Conservation (phyloP, 1,139 yeast genomes). For the Candida dubliniensis region DNA sequence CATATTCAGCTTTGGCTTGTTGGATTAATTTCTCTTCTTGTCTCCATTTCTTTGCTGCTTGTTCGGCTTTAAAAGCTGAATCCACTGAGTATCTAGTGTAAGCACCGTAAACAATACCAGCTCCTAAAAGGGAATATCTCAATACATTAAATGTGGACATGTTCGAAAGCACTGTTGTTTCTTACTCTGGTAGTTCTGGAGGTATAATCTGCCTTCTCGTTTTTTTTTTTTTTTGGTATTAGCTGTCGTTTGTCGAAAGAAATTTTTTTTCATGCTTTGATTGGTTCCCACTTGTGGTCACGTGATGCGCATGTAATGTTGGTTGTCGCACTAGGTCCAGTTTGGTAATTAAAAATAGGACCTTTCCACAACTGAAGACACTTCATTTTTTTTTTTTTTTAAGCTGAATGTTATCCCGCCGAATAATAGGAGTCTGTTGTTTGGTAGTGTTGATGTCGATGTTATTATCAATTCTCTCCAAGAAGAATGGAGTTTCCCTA, state of each 20-base stretch:
- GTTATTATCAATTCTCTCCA: slow-evolving; percentile 28
- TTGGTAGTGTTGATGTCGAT: slow-evolving; percentile 25
- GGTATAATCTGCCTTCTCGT: not conserved
- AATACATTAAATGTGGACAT: slow-evolving; percentile 59
- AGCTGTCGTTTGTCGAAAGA: slow-evolving; percentile 15
- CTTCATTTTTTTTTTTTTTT: slow-evolving; percentile 1
- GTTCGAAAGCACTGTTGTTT: slow-evolving; percentile 10
- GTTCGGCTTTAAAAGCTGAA: slow-evolving; percentile 56
- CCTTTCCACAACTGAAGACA: not conserved
- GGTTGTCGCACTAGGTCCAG: not conserved
- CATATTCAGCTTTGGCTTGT: slow-evolving; percentile 87
- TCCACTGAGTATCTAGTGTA: slow-evolving; percentile 76
- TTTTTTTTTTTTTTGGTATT: not conserved
- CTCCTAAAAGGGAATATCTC: slow-evolving; percentile 90
- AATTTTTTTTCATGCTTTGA: slow-evolving; percentile 14
- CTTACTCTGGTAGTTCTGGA: not conserved
- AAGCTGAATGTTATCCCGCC: slow-evolving; percentile 1
- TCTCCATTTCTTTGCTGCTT: slow-evolving; percentile 59
- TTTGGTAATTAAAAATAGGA: too few relatives aligned
- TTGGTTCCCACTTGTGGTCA: slow-evolving; percentile 5
- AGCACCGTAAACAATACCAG: slow-evolving; percentile 89
- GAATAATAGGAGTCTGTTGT: slow-evolving; percentile 5
- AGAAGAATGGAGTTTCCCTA: slow-evolving; percentile 18
- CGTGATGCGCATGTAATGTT: slow-evolving; percentile 8
- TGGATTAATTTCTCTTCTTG: slow-evolving; percentile 74